Conservation (phyloP, 2,329 filamentous ascomycete species). For the Colletotrichum sp. region DNA sequence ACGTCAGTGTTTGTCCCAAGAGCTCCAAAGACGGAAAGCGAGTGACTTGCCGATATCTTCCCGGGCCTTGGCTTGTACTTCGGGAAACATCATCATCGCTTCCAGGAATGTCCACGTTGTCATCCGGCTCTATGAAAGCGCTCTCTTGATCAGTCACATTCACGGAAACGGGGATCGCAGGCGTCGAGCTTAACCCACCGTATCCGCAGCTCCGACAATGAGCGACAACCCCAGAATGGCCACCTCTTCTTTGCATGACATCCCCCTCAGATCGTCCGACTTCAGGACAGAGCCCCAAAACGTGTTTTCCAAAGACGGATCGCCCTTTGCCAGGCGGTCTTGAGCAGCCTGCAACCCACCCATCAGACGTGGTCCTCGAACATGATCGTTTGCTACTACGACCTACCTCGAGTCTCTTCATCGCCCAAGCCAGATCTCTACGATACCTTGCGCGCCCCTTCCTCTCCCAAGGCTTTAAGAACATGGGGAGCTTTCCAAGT, state of each 20-base stretch:
- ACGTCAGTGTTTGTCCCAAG: neutral
- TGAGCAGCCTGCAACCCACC: neutral
- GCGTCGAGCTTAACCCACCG: neutral
- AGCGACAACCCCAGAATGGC: neutral
- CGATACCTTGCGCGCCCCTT: neutral
- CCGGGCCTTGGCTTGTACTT: neutral
- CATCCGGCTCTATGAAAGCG: neutral
- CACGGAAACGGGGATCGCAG: fast-evolving
- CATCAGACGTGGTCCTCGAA: neutral
- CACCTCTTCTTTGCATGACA: neutral
- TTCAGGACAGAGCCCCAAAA: neutral
- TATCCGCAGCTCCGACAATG: neutral
- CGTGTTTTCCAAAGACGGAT: neutral
- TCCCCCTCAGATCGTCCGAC: neutral
- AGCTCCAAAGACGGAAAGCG: neutral
- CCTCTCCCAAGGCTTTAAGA: neutral
- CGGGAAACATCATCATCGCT: neutral
- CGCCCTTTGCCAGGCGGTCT: neutral
- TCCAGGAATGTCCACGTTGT: neutral
- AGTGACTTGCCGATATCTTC: neutral
- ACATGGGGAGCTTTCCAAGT: neutral
- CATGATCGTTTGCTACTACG: too few species aligned
- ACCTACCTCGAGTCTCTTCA: neutral
- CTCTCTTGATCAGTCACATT: neutral
- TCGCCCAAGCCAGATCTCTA: neutral